phyloP scores from a whole-genome alignment of 768 basidiomycete genomes.

The Daedalea quercina region DNA sequence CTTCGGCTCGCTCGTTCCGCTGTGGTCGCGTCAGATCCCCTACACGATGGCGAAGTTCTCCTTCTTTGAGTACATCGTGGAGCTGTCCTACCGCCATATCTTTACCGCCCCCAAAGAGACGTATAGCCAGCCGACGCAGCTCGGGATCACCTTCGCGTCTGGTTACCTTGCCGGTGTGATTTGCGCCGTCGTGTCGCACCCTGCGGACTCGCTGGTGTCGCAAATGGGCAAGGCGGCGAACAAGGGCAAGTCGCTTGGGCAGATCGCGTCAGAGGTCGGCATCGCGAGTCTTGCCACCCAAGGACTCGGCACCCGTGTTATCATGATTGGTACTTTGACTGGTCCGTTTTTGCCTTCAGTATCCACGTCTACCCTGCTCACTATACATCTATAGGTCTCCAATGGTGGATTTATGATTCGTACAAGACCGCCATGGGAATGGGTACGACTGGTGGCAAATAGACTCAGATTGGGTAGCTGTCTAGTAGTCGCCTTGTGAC shows the following conservation, averaged over 20 bases:
- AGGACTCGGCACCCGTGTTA: slow-evolving; percentile 80
- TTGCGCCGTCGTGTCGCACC: slow-evolving; percentile 94
- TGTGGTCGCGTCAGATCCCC: slow-evolving; percentile 93
- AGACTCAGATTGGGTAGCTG: slow-evolving; percentile 19
- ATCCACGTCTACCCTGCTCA: not conserved
- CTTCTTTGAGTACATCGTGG: slow-evolving; percentile 88
- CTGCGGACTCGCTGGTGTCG: slow-evolving; percentile 90
- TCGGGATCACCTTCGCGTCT: slow-evolving; percentile 83
- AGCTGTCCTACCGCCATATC: slow-evolving; percentile 83
- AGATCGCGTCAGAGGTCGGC: slow-evolving; percentile 70
- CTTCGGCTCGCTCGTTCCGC: slow-evolving; percentile 78
- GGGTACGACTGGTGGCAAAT: slow-evolving; percentile 87
- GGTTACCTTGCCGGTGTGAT: slow-evolving; percentile 95
- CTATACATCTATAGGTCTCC: slow-evolving; percentile 49
- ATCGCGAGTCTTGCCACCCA: slow-evolving; percentile 62
- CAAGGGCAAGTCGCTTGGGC: slow-evolving; percentile 72
- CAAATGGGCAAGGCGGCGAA: slow-evolving; percentile 86
- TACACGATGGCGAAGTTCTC: slow-evolving; percentile 99
- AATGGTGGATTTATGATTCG: slow-evolving; percentile 91
- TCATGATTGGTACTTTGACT: slow-evolving; percentile 56
- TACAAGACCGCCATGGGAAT: slow-evolving; percentile 83
- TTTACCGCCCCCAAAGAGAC: slow-evolving; percentile 73
- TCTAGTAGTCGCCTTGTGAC: too few relatives aligned
- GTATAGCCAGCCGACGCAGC: slow-evolving; percentile 78
- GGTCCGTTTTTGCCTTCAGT: slow-evolving; percentile 9